Percentiles rank a stretch among this genome's conserved stretches.
Conservation (phyloP, 495 filamentous ascomycete species). For the Hamigera avellanea region DNA sequence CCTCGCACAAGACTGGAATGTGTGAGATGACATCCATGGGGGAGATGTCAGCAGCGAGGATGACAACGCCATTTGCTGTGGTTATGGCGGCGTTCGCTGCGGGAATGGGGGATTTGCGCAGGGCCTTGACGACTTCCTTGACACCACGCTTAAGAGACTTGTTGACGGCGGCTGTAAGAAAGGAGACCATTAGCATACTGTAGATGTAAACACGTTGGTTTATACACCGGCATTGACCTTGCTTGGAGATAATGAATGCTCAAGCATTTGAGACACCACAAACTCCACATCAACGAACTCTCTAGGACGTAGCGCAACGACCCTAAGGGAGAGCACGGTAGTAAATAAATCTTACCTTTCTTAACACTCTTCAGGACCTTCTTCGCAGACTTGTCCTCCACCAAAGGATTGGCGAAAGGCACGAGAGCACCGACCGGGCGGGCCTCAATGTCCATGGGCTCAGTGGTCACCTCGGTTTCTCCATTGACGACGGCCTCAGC, state of each 20-base stretch:
- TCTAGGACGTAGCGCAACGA: too few species aligned
- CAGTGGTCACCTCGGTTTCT: conserved; percentile 23
- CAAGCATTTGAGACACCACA: too few species aligned
- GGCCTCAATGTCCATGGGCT: conserved; percentile 37
- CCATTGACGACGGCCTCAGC: conserved; percentile 20
- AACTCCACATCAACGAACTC: too few species aligned
- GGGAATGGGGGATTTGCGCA: conserved; percentile 69
- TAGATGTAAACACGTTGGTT: background rate
- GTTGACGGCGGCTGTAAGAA: conserved; percentile 65
- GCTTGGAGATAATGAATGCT: too few species aligned
- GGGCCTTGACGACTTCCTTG: conserved; percentile 94
- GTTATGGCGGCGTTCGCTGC: conserved; percentile 38
- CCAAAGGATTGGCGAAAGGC: conserved; percentile 86
- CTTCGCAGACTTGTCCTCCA: conserved; percentile 82
- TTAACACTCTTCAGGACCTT: conserved; percentile 88
- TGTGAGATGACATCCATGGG: conserved; percentile 97
- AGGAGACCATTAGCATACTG: conserved; percentile 11
- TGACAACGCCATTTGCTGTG: conserved; percentile 58
- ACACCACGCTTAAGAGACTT: conserved; percentile 93
- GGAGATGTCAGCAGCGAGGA: conserved; percentile 93
- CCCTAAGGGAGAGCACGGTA: background rate
- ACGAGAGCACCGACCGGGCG: conserved; percentile 63
- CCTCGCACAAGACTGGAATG: conserved; percentile 93
- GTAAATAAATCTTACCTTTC: conserved; percentile 56
- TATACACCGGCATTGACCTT: too few species aligned